These are phyloP conservation scores for Leccinum variicolor DNA, from an alignment of 768 basidiomycete genomes.

Conservation along the genomic window DNA sequence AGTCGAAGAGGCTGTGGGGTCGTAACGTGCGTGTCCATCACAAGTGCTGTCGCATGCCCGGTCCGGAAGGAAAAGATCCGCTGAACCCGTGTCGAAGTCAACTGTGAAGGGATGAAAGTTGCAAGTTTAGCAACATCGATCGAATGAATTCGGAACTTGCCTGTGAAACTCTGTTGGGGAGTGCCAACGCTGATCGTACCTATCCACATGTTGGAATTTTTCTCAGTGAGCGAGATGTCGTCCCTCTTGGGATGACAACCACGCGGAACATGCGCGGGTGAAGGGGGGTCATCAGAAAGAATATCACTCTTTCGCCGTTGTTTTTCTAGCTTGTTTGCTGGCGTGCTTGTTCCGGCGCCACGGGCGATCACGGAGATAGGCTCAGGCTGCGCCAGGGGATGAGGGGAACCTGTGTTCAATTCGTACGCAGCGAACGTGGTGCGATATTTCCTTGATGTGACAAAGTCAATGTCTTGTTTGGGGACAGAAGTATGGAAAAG, in stretches of 20 bases:
- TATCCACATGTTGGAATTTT: constrained; percentile 41
- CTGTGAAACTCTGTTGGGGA: constrained; percentile 41
- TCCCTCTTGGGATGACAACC: constrained; percentile 25
- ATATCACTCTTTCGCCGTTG: constrained; percentile 3
- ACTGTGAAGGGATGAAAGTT: constrained; percentile 28
- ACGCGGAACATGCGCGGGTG: not conserved
- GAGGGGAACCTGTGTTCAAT: constrained; percentile 41
- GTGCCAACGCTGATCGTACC: constrained; percentile 47
- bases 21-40: constrained; percentile 29
- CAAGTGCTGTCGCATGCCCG: constrained; percentile 30
- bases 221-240: constrained; percentile 34
- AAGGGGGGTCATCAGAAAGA: not conserved
- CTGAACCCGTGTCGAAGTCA: constrained; percentile 53
- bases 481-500: not conserved
- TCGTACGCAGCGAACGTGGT: constrained; percentile 42
- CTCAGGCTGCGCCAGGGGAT: constrained; percentile 27
- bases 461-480: not conserved
- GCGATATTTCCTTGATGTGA: constrained; percentile 37
- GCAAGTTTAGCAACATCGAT: not conserved
- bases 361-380: constrained; percentile 4
- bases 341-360: not conserved
- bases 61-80: constrained; percentile 45
- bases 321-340: constrained; percentile 4
- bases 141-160: constrained; percentile 20
- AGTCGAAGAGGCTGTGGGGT: constrained; percentile 29